Evolutionary conservation across 2,329 filamentous ascomycete species (phyloP).

Genomic region (Periconia digitata): DNA sequence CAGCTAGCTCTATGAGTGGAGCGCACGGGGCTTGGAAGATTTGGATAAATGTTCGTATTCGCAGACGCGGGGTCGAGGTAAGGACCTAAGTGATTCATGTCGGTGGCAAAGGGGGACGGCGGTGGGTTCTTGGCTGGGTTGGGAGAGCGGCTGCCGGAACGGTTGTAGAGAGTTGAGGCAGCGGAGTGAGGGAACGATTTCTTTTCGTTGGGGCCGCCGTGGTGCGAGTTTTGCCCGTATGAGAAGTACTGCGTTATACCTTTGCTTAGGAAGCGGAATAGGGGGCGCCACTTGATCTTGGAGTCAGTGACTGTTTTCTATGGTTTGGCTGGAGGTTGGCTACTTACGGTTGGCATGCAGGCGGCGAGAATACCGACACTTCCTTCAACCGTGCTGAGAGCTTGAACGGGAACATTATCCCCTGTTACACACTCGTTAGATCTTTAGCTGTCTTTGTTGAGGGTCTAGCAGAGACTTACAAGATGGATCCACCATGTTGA

Average conservation of each 20-base stretch:
- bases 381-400: constrained; percentile 10
- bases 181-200: not conserved
- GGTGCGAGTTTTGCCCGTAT: not conserved
- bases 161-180: not conserved
- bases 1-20: not conserved
- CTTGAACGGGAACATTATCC: constrained; percentile 10
- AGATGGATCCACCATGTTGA: constrained; percentile 10
- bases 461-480: constrained; percentile 9
- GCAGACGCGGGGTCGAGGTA: not conserved
- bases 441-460: not conserved
- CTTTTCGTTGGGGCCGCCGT: not conserved
- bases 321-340: not conserved
- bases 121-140: not conserved
- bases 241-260: constrained; percentile 11
- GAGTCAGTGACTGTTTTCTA: constrained; percentile 12
- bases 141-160: not conserved
- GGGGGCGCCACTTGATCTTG: constrained; percentile 16
- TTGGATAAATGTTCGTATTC: not conserved
- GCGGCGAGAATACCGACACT: not conserved
- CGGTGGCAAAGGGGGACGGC: not conserved
- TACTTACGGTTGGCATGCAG: not conserved
- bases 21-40: not conserved
- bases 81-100: not conserved
- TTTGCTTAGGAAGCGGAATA: constrained; percentile 14
- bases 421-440: constrained; percentile 2